Evolutionary conservation across 352 stramenopile species (phyloP), one percentile per base, ranked within the genome.

Genomic region (Pythium insidiosum): DNA sequence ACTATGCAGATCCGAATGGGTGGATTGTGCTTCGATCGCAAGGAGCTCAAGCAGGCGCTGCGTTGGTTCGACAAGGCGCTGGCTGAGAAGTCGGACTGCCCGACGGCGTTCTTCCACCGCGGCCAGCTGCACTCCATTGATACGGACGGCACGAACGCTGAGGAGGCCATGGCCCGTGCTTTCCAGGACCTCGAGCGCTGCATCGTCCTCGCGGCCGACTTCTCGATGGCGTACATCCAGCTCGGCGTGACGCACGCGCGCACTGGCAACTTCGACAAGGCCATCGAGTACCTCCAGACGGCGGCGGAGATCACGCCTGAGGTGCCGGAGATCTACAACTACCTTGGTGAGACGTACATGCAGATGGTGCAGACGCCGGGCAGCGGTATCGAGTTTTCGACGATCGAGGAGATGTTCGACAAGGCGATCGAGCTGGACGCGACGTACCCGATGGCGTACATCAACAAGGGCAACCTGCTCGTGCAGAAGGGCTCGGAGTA

Each of bases 311-410:
- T 90, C 44, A 81, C 72, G 42, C 75, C 78, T 11, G 65, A 83
- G 30, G 78, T 86, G 20, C 78, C 78, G 1, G 78, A 90, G 53
- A 84, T 88, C 39, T 88, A 87, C 69, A 88, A 90, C 48, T 90
- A 90, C 55, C 52, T 90, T n/a, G 78, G 78, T 29, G 78, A 90
- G 56, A 90, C 74, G 42, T 88, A 87, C 61, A 88, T 90, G 78
- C 75, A 90, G 52, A 84, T 84, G 71, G 51, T 79, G 43, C 72
- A 85, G 58, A 30, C 64, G 15, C 73, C 74, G 0, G 64, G 53
- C n/a, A 66, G 61, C 35, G 30, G 43, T 15, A 61, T 87, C 38
- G 67, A 76, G 19, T 48, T 89, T 30, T 63, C 71, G 47, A 63
- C 57, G 6, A 73, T 89, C 20, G 67, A 85, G 41, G 56, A 78